phyloP scores from a whole-genome alignment of 106 monocot species.

The Iris macrosiphon region DNA sequence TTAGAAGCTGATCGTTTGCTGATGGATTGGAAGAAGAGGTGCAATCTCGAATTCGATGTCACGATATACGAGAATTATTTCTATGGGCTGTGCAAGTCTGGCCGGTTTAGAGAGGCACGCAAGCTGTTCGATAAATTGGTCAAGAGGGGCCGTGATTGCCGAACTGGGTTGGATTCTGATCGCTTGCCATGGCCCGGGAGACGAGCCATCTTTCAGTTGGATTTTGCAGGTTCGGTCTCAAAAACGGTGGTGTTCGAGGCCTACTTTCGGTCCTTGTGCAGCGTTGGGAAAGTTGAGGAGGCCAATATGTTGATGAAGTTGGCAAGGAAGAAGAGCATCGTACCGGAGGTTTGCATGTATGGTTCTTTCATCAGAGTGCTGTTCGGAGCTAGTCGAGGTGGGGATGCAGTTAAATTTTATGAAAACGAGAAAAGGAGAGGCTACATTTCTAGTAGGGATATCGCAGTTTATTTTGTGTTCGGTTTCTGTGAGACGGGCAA shows the following conservation, averaged over 20 bases:
- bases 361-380: slow-evolving; percentile 16
- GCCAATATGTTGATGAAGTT: slow-evolving; percentile 20
- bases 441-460: background rate
- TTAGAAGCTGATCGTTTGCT: slow-evolving; percentile 30
- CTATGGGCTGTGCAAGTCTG: slow-evolving; percentile 20
- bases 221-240: background rate
- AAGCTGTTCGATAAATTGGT: slow-evolving; percentile 37
- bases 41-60: slow-evolving; percentile 10
- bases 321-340: slow-evolving; percentile 2
- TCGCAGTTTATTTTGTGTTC: slow-evolving; percentile 8
- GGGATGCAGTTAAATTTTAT: slow-evolving; percentile 27
- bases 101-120: slow-evolving; percentile 28
- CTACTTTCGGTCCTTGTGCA: slow-evolving; percentile 27
- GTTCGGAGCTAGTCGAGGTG: slow-evolving; percentile 9
- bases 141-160: background rate
- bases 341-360: slow-evolving; percentile 1
- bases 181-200: slow-evolving; percentile 15
- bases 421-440: slow-evolving; percentile 11
- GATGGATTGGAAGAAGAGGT: slow-evolving; percentile 9
- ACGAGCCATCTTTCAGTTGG: slow-evolving; percentile 31
- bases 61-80: slow-evolving; percentile 24
- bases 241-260: slow-evolving; percentile 18
- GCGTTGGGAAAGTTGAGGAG: slow-evolving; percentile 13
- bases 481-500: slow-evolving; percentile 14
- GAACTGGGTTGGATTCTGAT: no score